Conservation (phyloP, 2,329 filamentous ascomycete species). For the Escovopsis weberi region DNA sequence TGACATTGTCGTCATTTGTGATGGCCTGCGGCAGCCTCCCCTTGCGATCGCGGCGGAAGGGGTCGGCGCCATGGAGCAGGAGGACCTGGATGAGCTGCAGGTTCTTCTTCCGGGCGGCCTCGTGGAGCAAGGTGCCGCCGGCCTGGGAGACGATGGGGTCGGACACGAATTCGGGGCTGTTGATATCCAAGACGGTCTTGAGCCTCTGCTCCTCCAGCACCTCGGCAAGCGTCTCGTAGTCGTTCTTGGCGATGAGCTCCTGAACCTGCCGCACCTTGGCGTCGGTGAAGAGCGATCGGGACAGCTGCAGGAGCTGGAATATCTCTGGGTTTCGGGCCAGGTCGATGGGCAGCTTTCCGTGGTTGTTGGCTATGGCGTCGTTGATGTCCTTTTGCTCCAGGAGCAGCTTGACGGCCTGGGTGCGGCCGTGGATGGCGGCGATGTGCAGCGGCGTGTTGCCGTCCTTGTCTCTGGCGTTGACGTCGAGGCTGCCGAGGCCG, state of each 20-base stretch:
- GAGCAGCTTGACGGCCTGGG: slow-evolving; percentile 66
- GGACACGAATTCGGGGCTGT: slow-evolving; percentile 75
- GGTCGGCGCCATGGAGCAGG: slow-evolving; percentile 86
- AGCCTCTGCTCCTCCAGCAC: slow-evolving; percentile 74
- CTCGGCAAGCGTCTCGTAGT: slow-evolving; percentile 66
- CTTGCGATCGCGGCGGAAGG: slow-evolving; percentile 86
- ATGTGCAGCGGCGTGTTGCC: slow-evolving; percentile 89
- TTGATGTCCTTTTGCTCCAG: slow-evolving; percentile 75
- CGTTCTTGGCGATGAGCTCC: slow-evolving; percentile 52
- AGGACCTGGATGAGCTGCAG: slow-evolving; percentile 78
- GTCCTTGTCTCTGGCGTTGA: slow-evolving; percentile 84
- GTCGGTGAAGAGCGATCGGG: slow-evolving; percentile 80
- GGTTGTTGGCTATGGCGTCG: slow-evolving; percentile 72
- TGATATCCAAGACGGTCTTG: slow-evolving; percentile 80
- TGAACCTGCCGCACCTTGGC: slow-evolving; percentile 75
- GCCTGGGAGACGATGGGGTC: slow-evolving; percentile 62
- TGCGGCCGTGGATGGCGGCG: slow-evolving; percentile 69
- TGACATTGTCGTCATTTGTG: slow-evolving; percentile 84
- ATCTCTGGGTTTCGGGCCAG: slow-evolving; percentile 86
- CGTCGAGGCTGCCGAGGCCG: slow-evolving; percentile 51
- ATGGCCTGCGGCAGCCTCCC: slow-evolving; percentile 93
- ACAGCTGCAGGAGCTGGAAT: slow-evolving; percentile 85
- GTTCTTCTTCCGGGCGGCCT: slow-evolving; percentile 80
- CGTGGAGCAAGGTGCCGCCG: slow-evolving; percentile 87
- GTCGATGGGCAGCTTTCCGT: slow-evolving; percentile 75